Evolutionary conservation across 2,329 filamentous ascomycete genomes (phyloP).

Genomic region (Fusarium tupiense): DNA sequence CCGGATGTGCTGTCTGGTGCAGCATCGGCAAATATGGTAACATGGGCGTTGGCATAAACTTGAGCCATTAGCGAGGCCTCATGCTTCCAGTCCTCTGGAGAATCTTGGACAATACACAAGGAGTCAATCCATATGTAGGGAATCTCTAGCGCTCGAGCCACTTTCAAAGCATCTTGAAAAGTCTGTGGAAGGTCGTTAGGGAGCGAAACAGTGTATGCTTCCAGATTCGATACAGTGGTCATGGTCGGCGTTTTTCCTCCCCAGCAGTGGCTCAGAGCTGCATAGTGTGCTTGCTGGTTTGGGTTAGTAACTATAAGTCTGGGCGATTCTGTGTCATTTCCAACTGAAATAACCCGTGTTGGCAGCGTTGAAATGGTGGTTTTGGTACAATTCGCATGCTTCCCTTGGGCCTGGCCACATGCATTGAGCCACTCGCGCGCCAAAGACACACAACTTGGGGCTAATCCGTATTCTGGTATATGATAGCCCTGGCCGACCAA

Average conservation of each 20-base stretch:
- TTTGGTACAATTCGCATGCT: not conserved
- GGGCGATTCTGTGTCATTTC: not conserved
- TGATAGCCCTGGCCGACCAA: not conserved
- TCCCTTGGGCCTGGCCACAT: not conserved
- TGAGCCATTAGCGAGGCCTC: conserved; percentile 13
- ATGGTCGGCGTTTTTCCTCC: conserved; percentile 4
- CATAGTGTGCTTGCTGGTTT: not conserved
- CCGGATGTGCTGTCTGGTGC: not conserved
- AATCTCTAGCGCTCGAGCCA: not conserved
- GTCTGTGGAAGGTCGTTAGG: not conserved
- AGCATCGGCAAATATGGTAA: conserved; percentile 13
- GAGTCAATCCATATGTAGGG: conserved; percentile 20
- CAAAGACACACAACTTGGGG: not conserved
- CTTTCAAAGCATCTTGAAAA: not conserved
- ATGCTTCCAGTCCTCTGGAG: not conserved
- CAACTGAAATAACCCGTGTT: not conserved
- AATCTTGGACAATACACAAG: conserved; percentile 14
- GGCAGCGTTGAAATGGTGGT: not conserved
- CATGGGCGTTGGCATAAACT: conserved; percentile 7
- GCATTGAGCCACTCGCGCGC: not conserved
- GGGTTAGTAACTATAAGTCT: not conserved
- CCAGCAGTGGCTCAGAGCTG: conserved; percentile 12
- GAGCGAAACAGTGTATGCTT: not conserved
- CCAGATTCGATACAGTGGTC: not conserved
- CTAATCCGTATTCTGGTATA: not conserved